Evolutionary conservation across 345 rosid species (phyloP), one percentile per base, ranked within the genome.

Genomic region (Eucalyptus paniculata): DNA sequence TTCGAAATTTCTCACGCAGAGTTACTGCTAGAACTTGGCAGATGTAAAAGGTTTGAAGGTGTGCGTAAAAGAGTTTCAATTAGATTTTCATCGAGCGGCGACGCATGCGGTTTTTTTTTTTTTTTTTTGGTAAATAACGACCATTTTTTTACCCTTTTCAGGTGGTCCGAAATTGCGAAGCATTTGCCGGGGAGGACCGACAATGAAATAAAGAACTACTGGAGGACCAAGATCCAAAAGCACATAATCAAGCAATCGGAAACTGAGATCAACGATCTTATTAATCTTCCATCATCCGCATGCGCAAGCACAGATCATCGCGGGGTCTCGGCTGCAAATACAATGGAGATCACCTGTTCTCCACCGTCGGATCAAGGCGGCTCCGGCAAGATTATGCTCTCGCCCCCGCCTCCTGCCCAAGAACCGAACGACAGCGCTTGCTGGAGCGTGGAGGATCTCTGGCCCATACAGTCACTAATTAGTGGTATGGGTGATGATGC

Each of bases 81-180:
- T 72, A 34, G 44, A 19, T 23, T 72, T 72, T 34, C 44, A 21
- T 42, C 26, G 40, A n/a, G 21, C 37, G 77, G 9, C 1, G 42
- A 53, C 32, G 44, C n/a, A 2, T 34, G 18, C 44, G 9, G 10
- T 37, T 6, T 21, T 37, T 45, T 49, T 16, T 3, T 53, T 23
- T 26, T 49, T 16, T 34, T 26, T 14, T 12, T 15, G 24, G 24
- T 26, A 50, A 26, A 69, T 7, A 58, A 50, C 34, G 17, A 30
- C 32, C 69, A 6, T 24, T 3, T 2, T 60, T 26, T 62, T 62
- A 30, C 69, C 50, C n/a, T 10, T 65, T 19, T 65, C 87, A 92
- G 95, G 91, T 93, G 95, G 95, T 93, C 95, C 6, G 92, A 93
- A 88, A 93, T 93, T 11, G 95, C 94, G 24, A 93, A 92, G 91